These are phyloP conservation scores for Balakata baccata DNA, from an alignment of 345 rosid species.

Conservation along the genomic window DNA sequence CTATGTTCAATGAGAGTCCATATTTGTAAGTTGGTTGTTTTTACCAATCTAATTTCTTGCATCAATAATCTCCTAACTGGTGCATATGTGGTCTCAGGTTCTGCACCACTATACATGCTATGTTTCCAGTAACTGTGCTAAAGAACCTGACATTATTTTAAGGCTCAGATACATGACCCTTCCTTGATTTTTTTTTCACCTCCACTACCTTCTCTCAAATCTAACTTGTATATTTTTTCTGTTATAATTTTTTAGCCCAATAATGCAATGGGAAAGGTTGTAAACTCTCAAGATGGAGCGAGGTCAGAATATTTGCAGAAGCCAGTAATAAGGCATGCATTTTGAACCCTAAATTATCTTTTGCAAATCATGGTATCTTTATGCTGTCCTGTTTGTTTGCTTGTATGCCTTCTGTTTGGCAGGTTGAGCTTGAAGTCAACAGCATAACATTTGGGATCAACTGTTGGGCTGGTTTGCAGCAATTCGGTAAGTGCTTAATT, in stretches of 20 bases:
- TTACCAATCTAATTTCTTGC: conserved; percentile 19
- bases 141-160: conserved; percentile 36
- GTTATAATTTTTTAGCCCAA: conserved; percentile 35
- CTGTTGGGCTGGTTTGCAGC: not conserved
- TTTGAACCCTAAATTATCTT: conserved; percentile 30
- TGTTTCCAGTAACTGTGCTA: conserved; percentile 52
- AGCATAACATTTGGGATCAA: conserved; percentile 11
- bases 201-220: not conserved
- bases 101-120: conserved; percentile 55
- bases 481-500: conserved; percentile 16
- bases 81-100: conserved; percentile 76
- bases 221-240: conserved; percentile 25
- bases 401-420: conserved; percentile 20
- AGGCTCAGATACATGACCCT: conserved; percentile 27
- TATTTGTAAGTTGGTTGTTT: conserved; percentile 13
- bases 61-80: conserved; percentile 40
- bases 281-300: conserved; percentile 46
- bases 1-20: too few relatives aligned
- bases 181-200: conserved; percentile 12
- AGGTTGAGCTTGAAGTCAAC: conserved; percentile 40
- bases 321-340: conserved; percentile 58
- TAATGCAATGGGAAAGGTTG: conserved; percentile 37
- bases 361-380: conserved; percentile 35
- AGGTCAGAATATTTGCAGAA: conserved; percentile 68
- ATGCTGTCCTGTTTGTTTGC: conserved; percentile 29